phyloP scores from a whole-genome alignment of 352 stramenopile genomes.

The Phytophthora uliginosa region DNA sequence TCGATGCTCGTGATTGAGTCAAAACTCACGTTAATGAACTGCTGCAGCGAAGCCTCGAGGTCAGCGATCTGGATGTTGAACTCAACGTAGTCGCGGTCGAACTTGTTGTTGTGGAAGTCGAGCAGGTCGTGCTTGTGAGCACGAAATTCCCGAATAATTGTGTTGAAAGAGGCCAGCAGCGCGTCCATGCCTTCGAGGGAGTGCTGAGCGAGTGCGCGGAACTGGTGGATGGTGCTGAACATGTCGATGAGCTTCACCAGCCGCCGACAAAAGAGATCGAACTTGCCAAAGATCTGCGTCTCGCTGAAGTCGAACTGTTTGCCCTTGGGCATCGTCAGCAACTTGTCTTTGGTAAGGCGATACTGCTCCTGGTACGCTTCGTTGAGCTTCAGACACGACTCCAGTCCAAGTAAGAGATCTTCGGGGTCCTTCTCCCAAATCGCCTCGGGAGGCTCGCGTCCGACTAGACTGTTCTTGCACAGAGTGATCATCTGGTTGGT shows the following conservation, averaged over 20 bases:
- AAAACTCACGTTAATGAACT: slow-evolving; percentile 94
- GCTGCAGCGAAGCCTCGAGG: slow-evolving; percentile 87
- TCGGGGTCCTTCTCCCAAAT: slow-evolving; percentile 88
- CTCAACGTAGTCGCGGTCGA: slow-evolving; percentile 95
- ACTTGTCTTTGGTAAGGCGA: slow-evolving; percentile 89
- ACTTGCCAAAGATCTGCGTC: slow-evolving; percentile 93
- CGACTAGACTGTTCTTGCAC: slow-evolving; percentile 79
- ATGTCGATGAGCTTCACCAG: slow-evolving; percentile 94
- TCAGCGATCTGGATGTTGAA: slow-evolving; percentile 95
- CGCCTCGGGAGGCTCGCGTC: slow-evolving; percentile 59
- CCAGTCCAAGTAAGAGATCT: slow-evolving; percentile 67
- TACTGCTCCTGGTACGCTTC: slow-evolving; percentile 95
- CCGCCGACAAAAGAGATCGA: slow-evolving; percentile 91
- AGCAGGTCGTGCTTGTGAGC: slow-evolving; percentile 88
- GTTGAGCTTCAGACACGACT: slow-evolving; percentile 88
- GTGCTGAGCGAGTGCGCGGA: slow-evolving; percentile 88
- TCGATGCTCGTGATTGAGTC: slow-evolving; percentile 93
- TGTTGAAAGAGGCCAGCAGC: slow-evolving; percentile 81
- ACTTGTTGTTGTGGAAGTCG: slow-evolving; percentile 93
- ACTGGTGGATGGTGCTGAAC: slow-evolving; percentile 95
- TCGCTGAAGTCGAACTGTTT: slow-evolving; percentile 94
- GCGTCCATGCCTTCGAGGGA: slow-evolving; percentile 93
- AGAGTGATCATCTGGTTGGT: slow-evolving; percentile 92
- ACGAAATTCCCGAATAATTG: slow-evolving; percentile 86
- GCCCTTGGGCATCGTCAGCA: slow-evolving; percentile 91